A percentile compares a stretch with the other conserved stretches of the same genome.
phyloP scores from a whole-genome alignment of 306 rosid genomes.

The Mimosa pudica region DNA sequence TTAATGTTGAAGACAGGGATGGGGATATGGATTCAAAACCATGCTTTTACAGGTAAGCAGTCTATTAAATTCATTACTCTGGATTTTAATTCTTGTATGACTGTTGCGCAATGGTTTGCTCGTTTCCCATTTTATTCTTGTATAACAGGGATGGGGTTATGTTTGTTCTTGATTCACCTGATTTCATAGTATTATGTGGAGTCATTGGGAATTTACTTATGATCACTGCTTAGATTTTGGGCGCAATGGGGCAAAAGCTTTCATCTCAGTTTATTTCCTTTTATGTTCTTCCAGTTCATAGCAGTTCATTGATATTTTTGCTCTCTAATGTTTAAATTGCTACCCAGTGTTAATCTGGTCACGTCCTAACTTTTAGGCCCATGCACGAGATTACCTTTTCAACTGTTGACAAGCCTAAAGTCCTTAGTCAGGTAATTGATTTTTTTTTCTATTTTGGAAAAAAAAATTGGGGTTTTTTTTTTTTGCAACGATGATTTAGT shows the following conservation, averaged over 20 bases:
- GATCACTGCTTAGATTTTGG: conserved; percentile 21
- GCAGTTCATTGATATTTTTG: conserved; percentile 5
- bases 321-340: conserved; percentile 25
- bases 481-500: conserved; percentile 15
- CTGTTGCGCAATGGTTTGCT: conserved; percentile 20
- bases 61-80: conserved; percentile 13
- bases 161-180: neutral
- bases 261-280: neutral
- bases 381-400: conserved; percentile 98
- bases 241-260: conserved; percentile 12
- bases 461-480: neutral
- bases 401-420: conserved; percentile 90
- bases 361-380: conserved; percentile 61
- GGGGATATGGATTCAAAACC: conserved; percentile 60
- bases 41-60: conserved; percentile 54
- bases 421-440: conserved; percentile 90
- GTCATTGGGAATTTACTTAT: conserved; percentile 8
- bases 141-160: neutral
- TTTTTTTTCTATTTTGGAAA: conserved; percentile 12
- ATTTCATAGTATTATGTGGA: neutral
- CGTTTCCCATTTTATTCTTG: conserved; percentile 3
- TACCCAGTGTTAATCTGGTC: conserved; percentile 30
- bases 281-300: conserved; percentile 20
- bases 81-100: conserved; percentile 25
- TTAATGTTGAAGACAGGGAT: conserved; percentile 62